A percentile compares a stretch with the other conserved stretches of the same genome.
These are phyloP conservation scores for Fraxinus sp. DNA, from an alignment of 305 asterid species.

Conservation along the genomic window DNA sequence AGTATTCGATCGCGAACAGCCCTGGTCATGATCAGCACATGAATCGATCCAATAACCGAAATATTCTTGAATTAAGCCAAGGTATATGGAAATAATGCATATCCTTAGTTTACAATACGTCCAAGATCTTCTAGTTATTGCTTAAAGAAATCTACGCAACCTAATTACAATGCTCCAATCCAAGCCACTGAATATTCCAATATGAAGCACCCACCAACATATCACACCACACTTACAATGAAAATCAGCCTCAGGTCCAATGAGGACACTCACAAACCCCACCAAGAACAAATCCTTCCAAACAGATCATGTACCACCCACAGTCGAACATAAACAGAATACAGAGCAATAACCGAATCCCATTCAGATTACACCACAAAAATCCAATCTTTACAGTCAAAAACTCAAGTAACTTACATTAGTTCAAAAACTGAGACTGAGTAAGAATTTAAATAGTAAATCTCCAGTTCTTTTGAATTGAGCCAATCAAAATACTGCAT, in stretches of 20 bases:
- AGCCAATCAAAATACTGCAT: background rate
- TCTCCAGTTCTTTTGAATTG: constrained; percentile 9
- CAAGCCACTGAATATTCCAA: constrained; percentile 23
- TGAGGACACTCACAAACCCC: background rate
- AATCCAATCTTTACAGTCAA: constrained; percentile 13
- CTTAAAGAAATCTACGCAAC: background rate
- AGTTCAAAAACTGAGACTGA: constrained; percentile 4
- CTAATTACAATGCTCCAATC: constrained; percentile 12
- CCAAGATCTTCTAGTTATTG: constrained; percentile 33
- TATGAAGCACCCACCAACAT: background rate
- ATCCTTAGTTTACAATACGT: constrained; percentile 31
- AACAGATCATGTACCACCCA: background rate
- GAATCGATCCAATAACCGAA: constrained; percentile 32
- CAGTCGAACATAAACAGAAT: background rate
- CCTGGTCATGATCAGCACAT: constrained; percentile 83
- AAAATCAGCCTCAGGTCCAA: background rate
- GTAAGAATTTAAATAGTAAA: constrained; percentile 18
- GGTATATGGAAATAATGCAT: constrained; percentile 34
- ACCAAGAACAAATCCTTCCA: background rate
- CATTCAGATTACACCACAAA: constrained; percentile 24
- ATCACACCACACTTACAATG: background rate
- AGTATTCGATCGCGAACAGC: constrained; percentile 81
- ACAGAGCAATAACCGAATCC: constrained; percentile 28
- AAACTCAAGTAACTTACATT: constrained; percentile 20
- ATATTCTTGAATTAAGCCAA: constrained; percentile 36